Conservation (phyloP, 2,329 filamentous ascomycete species). For the Westerdykella ornata region DNA sequence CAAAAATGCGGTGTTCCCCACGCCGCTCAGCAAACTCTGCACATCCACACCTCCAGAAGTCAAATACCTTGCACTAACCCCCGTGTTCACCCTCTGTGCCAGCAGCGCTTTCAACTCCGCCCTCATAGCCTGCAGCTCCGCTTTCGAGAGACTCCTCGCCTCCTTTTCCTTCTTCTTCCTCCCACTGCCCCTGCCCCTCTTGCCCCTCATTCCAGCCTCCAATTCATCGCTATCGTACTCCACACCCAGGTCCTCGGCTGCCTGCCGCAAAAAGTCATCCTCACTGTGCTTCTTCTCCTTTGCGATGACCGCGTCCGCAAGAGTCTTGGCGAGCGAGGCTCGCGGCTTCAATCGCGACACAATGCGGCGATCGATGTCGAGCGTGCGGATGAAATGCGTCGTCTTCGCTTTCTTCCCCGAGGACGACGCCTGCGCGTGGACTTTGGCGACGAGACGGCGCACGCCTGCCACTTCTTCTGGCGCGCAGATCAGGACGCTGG, state of each 20-base stretch:
- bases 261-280: slow-evolving; percentile 74
- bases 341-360: slow-evolving; percentile 70
- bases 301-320: slow-evolving; percentile 74
- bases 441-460: slow-evolving; percentile 75
- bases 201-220: slow-evolving; percentile 52
- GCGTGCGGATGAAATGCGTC: slow-evolving; percentile 65
- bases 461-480: slow-evolving; percentile 87
- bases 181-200: slow-evolving; percentile 59
- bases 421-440: slow-evolving; percentile 56
- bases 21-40: slow-evolving; percentile 57
- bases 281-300: slow-evolving; percentile 82
- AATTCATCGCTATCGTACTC: slow-evolving; percentile 90
- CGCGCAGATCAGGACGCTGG: slow-evolving; percentile 80
- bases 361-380: slow-evolving; percentile 77
- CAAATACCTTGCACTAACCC: slow-evolving; percentile 81
- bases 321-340: slow-evolving; percentile 72
- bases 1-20: slow-evolving; percentile 59
- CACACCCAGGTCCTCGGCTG: slow-evolving; percentile 86
- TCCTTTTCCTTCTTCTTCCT: slow-evolving; percentile 69
- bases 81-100: slow-evolving; percentile 69
- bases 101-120: slow-evolving; percentile 68
- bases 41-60: slow-evolving; percentile 80
- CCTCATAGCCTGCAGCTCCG: slow-evolving; percentile 61
- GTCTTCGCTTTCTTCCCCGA: slow-evolving; percentile 46
- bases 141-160: slow-evolving; percentile 61